Percentiles rank a stretch among this genome's conserved stretches.
phyloP scores from a whole-genome alignment of 176 grass and related monocot species.

The Oropetium thomaeum region DNA sequence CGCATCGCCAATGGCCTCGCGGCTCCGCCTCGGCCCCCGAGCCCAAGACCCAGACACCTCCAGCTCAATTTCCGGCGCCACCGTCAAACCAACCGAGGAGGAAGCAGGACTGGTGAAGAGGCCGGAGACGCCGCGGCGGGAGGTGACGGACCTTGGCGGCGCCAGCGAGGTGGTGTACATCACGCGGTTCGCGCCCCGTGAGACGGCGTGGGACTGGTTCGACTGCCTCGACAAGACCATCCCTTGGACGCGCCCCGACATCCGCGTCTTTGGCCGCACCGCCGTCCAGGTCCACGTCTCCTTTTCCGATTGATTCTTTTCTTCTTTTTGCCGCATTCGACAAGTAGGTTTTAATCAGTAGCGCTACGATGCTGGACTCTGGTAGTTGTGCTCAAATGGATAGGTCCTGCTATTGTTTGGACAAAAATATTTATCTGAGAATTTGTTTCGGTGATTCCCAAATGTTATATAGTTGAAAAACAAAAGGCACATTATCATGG shows the following conservation, averaged over 20 bases:
- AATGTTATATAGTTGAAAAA: neutral
- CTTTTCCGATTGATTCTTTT: neutral
- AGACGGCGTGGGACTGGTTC: conserved; percentile 75
- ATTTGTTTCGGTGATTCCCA: neutral
- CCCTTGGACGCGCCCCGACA: conserved; percentile 59
- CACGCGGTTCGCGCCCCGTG: conserved; percentile 48
- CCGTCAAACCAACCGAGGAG: neutral
- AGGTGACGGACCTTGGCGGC: conserved; percentile 50
- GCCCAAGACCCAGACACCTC: neutral
- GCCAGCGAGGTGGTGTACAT: conserved; percentile 78
- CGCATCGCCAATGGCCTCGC: conserved; percentile 45
- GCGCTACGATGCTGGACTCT: neutral
- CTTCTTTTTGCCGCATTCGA: neutral
- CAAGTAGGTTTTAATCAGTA: neutral
- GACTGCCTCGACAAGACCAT: conserved; percentile 64
- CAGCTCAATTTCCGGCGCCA: neutral
- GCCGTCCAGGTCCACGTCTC: conserved; percentile 38
- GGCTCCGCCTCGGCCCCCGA: conserved; percentile 32
- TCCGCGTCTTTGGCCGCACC: conserved; percentile 72
- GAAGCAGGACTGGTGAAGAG: neutral
- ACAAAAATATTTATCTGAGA: neutral
- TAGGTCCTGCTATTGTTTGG: neutral
- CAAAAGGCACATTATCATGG: neutral
- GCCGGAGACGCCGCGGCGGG: conserved; percentile 18
- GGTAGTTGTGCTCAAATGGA: neutral